phyloP scores from a whole-genome alignment of 2,329 filamentous ascomycete species.

The Sarocladiaceae sp. region DNA sequence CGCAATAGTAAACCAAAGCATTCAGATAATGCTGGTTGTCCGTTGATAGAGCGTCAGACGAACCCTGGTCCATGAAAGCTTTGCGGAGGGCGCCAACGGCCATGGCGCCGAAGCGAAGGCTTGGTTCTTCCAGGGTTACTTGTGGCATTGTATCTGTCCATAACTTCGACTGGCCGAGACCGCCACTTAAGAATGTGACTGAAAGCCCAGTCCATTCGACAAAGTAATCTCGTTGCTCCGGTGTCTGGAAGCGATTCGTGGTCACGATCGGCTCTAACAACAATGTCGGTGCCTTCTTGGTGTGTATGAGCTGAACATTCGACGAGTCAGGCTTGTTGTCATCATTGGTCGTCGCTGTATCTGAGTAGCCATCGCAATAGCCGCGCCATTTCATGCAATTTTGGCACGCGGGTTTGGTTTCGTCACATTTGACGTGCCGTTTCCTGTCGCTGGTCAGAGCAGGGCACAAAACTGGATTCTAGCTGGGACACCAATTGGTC shows the following conservation, averaged over 20 bases:
- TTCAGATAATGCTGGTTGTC: conserved; percentile 35
- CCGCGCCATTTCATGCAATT: conserved; percentile 38
- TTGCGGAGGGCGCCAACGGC: conserved; percentile 34
- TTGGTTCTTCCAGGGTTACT: conserved; percentile 31
- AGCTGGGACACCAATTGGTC: conserved; percentile 5
- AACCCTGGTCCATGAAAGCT: conserved; percentile 23
- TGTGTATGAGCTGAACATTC: conserved; percentile 24
- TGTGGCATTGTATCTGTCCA: conserved; percentile 38
- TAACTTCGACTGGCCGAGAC: conserved; percentile 26
- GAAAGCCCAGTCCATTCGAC: conserved; percentile 33
- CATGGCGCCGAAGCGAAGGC: conserved; percentile 34
- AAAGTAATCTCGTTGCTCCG: conserved; percentile 32
- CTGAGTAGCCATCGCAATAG: conserved; percentile 32
- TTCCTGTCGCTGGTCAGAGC: conserved; percentile 22
- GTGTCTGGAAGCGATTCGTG: conserved; percentile 27
- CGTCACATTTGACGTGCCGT: conserved; percentile 39
- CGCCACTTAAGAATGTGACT: conserved; percentile 29
- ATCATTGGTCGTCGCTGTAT: conserved; percentile 11
- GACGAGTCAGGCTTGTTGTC: conserved; percentile 10
- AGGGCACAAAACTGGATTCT: background rate
- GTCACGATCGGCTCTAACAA: conserved; percentile 29
- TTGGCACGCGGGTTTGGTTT: conserved; percentile 34
- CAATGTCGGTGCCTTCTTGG: conserved; percentile 24
- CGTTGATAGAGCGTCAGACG: conserved; percentile 16
- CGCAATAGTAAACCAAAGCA: conserved; percentile 35